Conservation (phyloP, 495 filamentous ascomycete species). For the Tetracladium setigerum region DNA sequence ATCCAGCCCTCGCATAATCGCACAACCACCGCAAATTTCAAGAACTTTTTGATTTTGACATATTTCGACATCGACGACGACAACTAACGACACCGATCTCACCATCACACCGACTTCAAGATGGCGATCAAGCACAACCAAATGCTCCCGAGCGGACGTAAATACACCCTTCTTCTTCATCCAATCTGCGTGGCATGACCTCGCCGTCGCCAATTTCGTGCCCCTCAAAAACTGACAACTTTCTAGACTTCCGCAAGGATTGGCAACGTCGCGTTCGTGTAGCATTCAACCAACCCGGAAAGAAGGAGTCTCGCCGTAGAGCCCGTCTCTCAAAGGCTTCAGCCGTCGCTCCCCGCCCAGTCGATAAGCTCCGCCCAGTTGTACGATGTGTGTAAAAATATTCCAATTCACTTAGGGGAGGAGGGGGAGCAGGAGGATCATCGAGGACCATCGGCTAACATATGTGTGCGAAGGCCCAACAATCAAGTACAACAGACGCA, state of each 20-base stretch:
- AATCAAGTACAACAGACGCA: slow-evolving; percentile 97
- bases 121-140: slow-evolving; percentile 99
- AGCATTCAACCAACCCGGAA: slow-evolving; percentile 99
- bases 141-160: slow-evolving; percentile 96
- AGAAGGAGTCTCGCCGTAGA: slow-evolving; percentile 84
- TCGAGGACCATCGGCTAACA: slow-evolving; percentile 17
- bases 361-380: slow-evolving; percentile 93
- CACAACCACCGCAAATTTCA: too few species aligned
- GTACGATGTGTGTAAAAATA: too few species aligned
- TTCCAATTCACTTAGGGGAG: slow-evolving; percentile 55
- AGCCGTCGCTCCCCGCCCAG: slow-evolving; percentile 86
- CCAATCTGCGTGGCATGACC: background rate
- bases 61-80: slow-evolving; percentile 9
- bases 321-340: slow-evolving; percentile 89
- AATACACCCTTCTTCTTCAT: slow-evolving; percentile 27
- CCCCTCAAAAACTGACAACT: slow-evolving; percentile 16
- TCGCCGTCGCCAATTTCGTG: slow-evolving; percentile 10
- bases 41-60: background rate
- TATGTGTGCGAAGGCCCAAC: too few species aligned
- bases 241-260: slow-evolving; percentile 97
- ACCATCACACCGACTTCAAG: slow-evolving; percentile 18
- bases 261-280: slow-evolving; percentile 97
- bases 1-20: too few species aligned
- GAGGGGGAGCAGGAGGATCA: background rate
- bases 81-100: slow-evolving; percentile 41